Evolutionary conservation across 169 alveolate species (phyloP).

Genomic region (Plasmodium billcollinsi): DNA sequence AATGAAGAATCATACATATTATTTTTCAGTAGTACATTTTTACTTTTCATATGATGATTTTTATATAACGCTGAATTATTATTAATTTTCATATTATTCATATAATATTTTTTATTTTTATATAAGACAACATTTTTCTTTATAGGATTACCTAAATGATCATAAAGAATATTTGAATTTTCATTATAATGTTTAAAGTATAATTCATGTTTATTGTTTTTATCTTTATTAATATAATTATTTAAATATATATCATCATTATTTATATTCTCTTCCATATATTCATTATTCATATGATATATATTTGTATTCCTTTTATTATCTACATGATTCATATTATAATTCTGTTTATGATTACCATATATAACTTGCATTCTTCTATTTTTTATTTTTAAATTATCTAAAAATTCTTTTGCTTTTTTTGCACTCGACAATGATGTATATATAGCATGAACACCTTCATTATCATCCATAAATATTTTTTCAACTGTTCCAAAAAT

Average conservation of each 20-base stretch:
- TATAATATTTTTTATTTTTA: conserved; percentile 56
- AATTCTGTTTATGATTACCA: conserved; percentile 9
- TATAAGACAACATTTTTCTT: conserved; percentile 30
- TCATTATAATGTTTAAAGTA: background rate
- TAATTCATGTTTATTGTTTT: background rate
- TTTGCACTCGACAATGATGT: conserved; percentile 21
- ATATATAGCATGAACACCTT: conserved; percentile 31
- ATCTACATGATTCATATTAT: background rate
- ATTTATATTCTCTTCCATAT: background rate
- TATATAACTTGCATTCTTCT: conserved; percentile 59
- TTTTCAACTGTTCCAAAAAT: conserved; percentile 36
- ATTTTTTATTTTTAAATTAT: conserved; percentile 49
- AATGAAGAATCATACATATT: conserved; percentile 1
- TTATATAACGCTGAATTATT: background rate
- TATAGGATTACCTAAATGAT: background rate
- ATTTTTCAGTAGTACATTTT: background rate
- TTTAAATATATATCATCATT: background rate
- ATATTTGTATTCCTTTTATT: background rate
- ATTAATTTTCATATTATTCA: background rate
- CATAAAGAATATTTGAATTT: background rate
- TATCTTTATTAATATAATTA: background rate
- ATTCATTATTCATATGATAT: background rate
- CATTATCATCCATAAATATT: conserved; percentile 39
- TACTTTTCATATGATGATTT: conserved; percentile 6
- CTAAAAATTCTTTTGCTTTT: conserved; percentile 42